Conservation (phyloP, 768 basidiomycete genomes). For the Sarcomyxa edulis region DNA sequence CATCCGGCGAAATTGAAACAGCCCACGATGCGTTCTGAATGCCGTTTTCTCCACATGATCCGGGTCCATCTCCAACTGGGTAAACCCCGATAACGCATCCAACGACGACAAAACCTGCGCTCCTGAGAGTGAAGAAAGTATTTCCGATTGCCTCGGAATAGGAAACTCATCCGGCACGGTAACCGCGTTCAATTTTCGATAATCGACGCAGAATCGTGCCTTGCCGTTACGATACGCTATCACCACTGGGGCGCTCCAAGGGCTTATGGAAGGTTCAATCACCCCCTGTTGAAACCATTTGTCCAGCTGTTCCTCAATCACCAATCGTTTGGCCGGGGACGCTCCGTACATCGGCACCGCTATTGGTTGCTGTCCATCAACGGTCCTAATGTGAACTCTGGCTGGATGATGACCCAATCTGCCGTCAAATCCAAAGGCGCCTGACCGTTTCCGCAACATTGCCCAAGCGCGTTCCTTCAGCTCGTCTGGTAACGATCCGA, state of each 20-base stretch:
- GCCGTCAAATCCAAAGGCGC: conserved; percentile 24
- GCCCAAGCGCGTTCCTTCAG: conserved; percentile 8
- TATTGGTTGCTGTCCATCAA: conserved; percentile 18
- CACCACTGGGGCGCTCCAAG: too few species aligned
- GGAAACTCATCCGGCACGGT: conserved; percentile 16
- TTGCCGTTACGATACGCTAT: too few species aligned
- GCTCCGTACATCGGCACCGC: conserved; percentile 17
- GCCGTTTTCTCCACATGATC: conserved; percentile 26
- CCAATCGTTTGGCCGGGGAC: conserved; percentile 21
- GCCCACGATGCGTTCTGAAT: conserved; percentile 34
- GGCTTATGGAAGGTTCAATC: conserved; percentile 34
- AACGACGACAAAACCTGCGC: too few species aligned
- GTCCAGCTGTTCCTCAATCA: conserved; percentile 23
- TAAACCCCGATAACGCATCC: conserved; percentile 38
- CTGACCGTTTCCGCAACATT: conserved; percentile 10
- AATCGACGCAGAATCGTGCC: too few species aligned
- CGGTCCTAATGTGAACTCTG: conserved; percentile 22
- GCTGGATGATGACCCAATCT: conserved; percentile 22
- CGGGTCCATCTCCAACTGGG: conserved; percentile 25
- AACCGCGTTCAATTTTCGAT: too few species aligned
- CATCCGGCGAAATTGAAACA: too few species aligned
- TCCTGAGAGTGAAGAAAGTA: too few species aligned
- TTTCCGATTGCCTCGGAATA: conserved; percentile 16
- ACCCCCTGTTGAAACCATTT: conserved; percentile 28
- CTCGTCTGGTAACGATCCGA: conserved; percentile 11